These are phyloP conservation scores for Fusarium protoensiforme DNA, from an alignment of 2,329 filamentous ascomycete genomes.

Conservation along the genomic window DNA sequence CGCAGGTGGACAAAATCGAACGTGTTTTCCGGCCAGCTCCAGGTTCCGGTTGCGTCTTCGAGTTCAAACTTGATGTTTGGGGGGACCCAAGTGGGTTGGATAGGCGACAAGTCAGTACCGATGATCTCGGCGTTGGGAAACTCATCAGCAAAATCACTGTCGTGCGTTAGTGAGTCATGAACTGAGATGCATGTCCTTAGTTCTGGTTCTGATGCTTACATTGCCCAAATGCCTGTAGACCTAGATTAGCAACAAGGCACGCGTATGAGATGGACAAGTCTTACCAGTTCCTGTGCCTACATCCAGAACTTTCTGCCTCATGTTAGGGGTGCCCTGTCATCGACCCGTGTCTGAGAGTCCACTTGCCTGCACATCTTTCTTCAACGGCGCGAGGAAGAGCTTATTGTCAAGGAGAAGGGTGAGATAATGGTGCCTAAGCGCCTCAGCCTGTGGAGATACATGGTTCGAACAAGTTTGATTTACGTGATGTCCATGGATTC, in stretches of 20 bases:
- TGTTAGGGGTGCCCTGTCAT: background rate
- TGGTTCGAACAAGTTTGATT: no score
- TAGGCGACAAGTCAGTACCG: slow-evolving; percentile 13
- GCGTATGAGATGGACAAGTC: background rate
- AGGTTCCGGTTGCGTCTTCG: slow-evolving; percentile 2
- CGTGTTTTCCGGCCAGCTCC: slow-evolving; percentile 3
- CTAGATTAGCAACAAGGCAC: background rate
- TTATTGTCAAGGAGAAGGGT: slow-evolving; percentile 8
- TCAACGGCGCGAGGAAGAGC: slow-evolving; percentile 1
- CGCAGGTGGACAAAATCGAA: slow-evolving; percentile 22
- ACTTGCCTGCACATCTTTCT: background rate
- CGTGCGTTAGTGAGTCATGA: background rate
- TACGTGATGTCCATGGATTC: slow-evolving; percentile 22
- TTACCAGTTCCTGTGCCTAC: slow-evolving; percentile 8
- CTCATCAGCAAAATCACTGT: slow-evolving; percentile 18
- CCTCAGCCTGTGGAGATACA: no score
- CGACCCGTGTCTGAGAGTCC: background rate
- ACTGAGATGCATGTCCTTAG: background rate
- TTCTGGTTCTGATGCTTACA: background rate
- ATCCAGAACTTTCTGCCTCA: slow-evolving; percentile 1
- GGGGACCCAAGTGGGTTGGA: slow-evolving; percentile 8
- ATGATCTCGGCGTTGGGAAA: slow-evolving; percentile 5
- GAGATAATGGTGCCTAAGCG: slow-evolving; percentile 13
- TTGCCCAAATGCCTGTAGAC: slow-evolving; percentile 11
- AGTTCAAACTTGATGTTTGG: slow-evolving; percentile 16